Base-by-base conservation (phyloP, 148 eudicot genomes). In the Fagopyrum homotropicum region DNA sequence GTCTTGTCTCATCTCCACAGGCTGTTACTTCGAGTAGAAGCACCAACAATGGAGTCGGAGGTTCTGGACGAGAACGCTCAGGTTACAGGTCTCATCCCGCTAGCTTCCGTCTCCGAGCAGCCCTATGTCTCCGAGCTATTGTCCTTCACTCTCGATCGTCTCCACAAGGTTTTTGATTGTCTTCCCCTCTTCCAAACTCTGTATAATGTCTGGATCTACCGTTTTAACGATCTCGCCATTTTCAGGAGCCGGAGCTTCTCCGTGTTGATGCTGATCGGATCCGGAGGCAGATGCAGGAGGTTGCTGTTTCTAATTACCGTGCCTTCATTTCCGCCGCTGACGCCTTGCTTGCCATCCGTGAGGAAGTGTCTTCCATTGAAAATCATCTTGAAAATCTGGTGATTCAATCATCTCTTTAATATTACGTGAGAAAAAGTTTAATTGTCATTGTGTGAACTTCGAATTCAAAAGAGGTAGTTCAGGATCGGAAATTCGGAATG, bases 101-200 rank as follows among this genome's bases (percentile, higher is more conserved):
- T 94, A 45, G 97, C 98, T 51, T 94, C 98, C 64, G 80, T 83
- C 45, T 85, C 93, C 49, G 97, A 95, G 50, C 97, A 95, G 76
- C 97, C 99, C 7, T 95, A 95, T 82, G 96, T 95, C 83, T 90
- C 99, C 64, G 97, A 95, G 75, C 96, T 95, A 69, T 91, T 95
- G 75, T 95, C 99, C 19, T 95, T 92, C 91, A 92, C 97, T 77
- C 97, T 95, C 78, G 99, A 94, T 90, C 98, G 98, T 54, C 97
- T 94, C 73, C 97, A 94, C 88, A 94, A 94, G 93, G 98, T 91
- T 45, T 35, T 16, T 5, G 9, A 45, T 26, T 44, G 74, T 8
- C 40, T 45, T 15, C 72, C 43, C 59, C 75, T 15, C 9, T 69
- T 73, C 6, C 71, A 43, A 66, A 40, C 12, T 40, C 8, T 6